phyloP scores from a whole-genome alignment of 176 grass and related monocot species.

The Avena atlantica region DNA sequence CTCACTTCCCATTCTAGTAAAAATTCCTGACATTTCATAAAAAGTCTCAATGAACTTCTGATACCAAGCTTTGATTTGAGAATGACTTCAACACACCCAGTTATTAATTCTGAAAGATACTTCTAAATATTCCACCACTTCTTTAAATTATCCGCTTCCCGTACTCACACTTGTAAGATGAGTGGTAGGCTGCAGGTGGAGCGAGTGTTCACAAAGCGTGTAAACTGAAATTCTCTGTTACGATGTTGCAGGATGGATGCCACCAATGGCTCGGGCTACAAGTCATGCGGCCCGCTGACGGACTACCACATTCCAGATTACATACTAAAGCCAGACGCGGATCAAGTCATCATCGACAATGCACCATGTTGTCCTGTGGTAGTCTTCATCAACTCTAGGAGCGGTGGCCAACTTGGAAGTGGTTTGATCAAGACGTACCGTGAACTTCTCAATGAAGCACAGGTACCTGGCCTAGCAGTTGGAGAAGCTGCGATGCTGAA shows the following conservation, averaged over 20 bases:
- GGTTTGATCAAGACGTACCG: constrained; percentile 77
- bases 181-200: not conserved
- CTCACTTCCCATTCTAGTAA: not conserved
- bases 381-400: constrained; percentile 95
- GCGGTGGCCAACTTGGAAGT: constrained; percentile 88
- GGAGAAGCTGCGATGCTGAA: not conserved
- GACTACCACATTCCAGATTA: constrained; percentile 90
- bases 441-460: constrained; percentile 80
- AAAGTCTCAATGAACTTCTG: not conserved
- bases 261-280: constrained; percentile 26
- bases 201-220: not conserved
- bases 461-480: constrained; percentile 58
- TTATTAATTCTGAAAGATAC: not conserved
- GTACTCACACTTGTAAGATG: not conserved
- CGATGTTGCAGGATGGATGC: constrained; percentile 52
- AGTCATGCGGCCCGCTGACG: constrained; percentile 22
- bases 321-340: constrained; percentile 67
- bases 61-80: not conserved
- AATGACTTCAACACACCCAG: not conserved
- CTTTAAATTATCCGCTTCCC: not conserved
- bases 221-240: not conserved
- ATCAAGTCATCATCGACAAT: not conserved
- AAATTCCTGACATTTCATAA: not conserved
- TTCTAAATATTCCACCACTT: not conserved
- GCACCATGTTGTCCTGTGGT: constrained; percentile 74